Base-by-base conservation (phyloP, 179 eudicot genomes). In the Patellifolia procumbens region DNA sequence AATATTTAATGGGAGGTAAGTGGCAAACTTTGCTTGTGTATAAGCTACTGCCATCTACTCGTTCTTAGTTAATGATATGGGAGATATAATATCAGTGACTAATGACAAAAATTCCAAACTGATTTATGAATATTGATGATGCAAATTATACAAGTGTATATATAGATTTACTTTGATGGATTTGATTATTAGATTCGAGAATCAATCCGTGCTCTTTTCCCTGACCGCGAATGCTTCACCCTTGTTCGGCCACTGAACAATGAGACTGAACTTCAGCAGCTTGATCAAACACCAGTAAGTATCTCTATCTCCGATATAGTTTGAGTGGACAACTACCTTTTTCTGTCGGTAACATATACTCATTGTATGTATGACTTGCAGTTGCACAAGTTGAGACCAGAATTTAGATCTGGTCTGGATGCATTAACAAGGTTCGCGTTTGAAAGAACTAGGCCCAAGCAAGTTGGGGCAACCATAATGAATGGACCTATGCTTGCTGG, bases 371-470 rank as follows among this genome's bases (percentile, higher is more conserved):
- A 45, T 74, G 64, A 7, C 35, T 5, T 80, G 87, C 87, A 93
- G 99, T 67, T 96, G 84, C 92, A 91, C 68, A 89, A 84, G 67
- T 59, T 96, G 75, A 91, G 99, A 86, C 96, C 99, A 75, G 98
- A 96, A 78, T 96, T 96, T 70, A 89, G 86, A 86, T 78, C 91
- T 62, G 99, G 99, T 65, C 85, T 96, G 70, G 98, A 96, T 81
- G 92, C 98, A 55, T 85, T 96, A 76, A 91, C 96, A 26, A 96
- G 86, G 77, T 96, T 89, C 87, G 97, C 90, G 60, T 93, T 93
- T 65, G 98, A 96, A 87, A 91, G 98, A 87, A 88, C 99, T 60
- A 87, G 94, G 78, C 99, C 99, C 60, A 96, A 96, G 83, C 99
- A 96, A 87, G 78, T 96, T 72, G 99, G 97, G 39, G 94, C 88